Percentiles rank a stretch among this genome's conserved stretches.
phyloP scores from a whole-genome alignment of 768 basidiomycete genomes.

The Tulasnella sp. region DNA sequence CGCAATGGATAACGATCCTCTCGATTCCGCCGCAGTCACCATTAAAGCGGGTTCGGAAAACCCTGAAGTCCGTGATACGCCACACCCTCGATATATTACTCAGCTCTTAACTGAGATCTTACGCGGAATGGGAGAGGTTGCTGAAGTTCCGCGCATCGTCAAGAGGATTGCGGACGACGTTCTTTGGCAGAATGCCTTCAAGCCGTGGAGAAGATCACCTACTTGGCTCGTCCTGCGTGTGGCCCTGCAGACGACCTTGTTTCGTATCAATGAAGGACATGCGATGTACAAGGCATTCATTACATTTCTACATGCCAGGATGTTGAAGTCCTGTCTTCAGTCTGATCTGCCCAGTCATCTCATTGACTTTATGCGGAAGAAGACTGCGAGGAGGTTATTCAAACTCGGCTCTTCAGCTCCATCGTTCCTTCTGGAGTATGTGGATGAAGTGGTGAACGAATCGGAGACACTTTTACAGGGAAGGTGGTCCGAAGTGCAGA shows the following conservation, averaged over 20 bases:
- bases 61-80: constrained; percentile 30
- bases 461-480: background rate
- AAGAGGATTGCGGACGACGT: constrained; percentile 40
- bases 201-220: constrained; percentile 39
- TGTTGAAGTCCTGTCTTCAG: constrained; percentile 22
- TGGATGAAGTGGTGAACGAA: background rate
- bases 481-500: background rate
- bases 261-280: background rate
- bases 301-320: constrained; percentile 28
- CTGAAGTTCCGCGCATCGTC: constrained; percentile 22
- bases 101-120: constrained; percentile 38
- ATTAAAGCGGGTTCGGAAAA: constrained; percentile 24
- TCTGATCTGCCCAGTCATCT: constrained; percentile 22
- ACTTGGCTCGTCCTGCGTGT: constrained; percentile 41
- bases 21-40: constrained; percentile 28
- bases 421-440: background rate
- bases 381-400: too few relatives aligned
- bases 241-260: constrained; percentile 27
- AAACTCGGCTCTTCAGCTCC: too few relatives aligned
- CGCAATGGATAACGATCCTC: constrained; percentile 26
- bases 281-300: constrained; percentile 39
- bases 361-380: constrained; percentile 23
- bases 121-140: constrained; percentile 27
- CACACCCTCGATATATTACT: constrained; percentile 38
- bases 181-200: constrained; percentile 28